Evolutionary conservation across 768 basidiomycete genomes (phyloP).

Genomic region (Agrocybe praecox): DNA sequence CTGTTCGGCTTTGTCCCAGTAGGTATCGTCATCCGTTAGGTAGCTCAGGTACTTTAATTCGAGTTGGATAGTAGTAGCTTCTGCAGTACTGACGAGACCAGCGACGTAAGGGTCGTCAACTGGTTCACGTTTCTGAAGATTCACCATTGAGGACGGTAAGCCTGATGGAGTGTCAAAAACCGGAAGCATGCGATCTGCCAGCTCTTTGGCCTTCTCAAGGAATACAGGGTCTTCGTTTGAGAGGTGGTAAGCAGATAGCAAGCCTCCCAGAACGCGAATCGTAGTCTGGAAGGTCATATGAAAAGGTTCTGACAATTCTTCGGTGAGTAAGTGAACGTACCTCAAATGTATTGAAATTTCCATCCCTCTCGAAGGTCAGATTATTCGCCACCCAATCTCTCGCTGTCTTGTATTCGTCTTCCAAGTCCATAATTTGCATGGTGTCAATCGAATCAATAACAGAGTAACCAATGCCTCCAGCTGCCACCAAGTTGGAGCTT

Average conservation of each 20-base stretch:
- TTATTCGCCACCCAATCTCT: conserved; percentile 74
- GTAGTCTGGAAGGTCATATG: conserved; percentile 65
- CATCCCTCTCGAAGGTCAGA: conserved; percentile 81
- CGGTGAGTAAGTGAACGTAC: conserved; percentile 51
- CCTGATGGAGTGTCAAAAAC: conserved; percentile 84
- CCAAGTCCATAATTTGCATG: conserved; percentile 84
- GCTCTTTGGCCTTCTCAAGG: conserved; percentile 77
- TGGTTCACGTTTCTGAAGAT: conserved; percentile 65
- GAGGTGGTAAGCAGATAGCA: conserved; percentile 87
- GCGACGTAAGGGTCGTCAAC: conserved; percentile 60
- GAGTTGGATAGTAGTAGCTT: conserved; percentile 85
- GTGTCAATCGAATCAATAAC: conserved; percentile 90
- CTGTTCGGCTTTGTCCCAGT: conserved; percentile 84
- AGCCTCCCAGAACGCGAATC: conserved; percentile 89
- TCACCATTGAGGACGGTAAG: conserved; percentile 76
- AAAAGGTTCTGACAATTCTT: conserved; percentile 50
- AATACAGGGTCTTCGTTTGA: conserved; percentile 70
- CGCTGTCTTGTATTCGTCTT: conserved; percentile 79
- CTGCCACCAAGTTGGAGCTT: conserved; percentile 77
- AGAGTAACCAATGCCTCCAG: conserved; percentile 89
- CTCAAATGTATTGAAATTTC: conserved; percentile 87
- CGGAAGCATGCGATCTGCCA: conserved; percentile 82
- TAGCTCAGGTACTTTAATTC: conserved; percentile 86
- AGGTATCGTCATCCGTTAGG: conserved; percentile 74
- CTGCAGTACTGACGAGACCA: conserved; percentile 78